A percentile compares a stretch with the other conserved stretches of the same genome.
phyloP scores from a whole-genome alignment of 164 flowering plant genomes.

The Berberis vulgaris region DNA sequence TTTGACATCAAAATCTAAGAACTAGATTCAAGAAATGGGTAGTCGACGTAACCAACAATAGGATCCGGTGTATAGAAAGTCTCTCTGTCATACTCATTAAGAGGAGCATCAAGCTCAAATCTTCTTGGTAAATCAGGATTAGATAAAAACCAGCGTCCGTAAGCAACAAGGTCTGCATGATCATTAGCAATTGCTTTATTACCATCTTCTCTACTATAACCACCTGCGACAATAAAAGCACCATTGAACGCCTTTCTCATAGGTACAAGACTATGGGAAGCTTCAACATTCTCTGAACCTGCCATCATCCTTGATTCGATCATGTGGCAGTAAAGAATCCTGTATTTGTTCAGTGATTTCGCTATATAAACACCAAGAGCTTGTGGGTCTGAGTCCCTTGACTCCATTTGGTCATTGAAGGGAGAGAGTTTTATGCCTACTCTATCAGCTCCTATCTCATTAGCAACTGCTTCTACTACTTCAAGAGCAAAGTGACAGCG shows the following conservation, averaged over 20 bases:
- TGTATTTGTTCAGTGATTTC: constrained; percentile 18
- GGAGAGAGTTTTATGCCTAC: constrained; percentile 30
- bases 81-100: constrained; percentile 21
- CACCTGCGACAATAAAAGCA: constrained; percentile 23
- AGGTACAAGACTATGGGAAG: constrained; percentile 16
- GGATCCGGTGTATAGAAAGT: constrained; percentile 26
- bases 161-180: constrained; percentile 19
- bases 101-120: constrained; percentile 23
- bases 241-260: constrained; percentile 24
- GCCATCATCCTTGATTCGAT: constrained; percentile 27
- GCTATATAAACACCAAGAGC: constrained; percentile 26
- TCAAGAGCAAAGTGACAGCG: constrained; percentile 27
- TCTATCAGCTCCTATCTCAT: constrained; percentile 29
- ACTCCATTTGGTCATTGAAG: constrained; percentile 16
- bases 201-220: constrained; percentile 21
- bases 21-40: constrained; percentile 21
- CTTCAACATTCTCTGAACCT: constrained; percentile 7
- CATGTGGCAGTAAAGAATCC: constrained; percentile 19
- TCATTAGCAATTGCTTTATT: constrained; percentile 17
- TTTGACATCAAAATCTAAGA: neutral
- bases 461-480: constrained; percentile 23
- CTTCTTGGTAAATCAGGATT: constrained; percentile 28
- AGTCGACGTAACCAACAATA: constrained; percentile 26
- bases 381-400: constrained; percentile 23
- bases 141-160: constrained; percentile 23